Percentiles rank a stretch among this genome's conserved stretches.
Conservation (phyloP, 805 yeast species). For the Hanseniaspora lachancei region DNA sequence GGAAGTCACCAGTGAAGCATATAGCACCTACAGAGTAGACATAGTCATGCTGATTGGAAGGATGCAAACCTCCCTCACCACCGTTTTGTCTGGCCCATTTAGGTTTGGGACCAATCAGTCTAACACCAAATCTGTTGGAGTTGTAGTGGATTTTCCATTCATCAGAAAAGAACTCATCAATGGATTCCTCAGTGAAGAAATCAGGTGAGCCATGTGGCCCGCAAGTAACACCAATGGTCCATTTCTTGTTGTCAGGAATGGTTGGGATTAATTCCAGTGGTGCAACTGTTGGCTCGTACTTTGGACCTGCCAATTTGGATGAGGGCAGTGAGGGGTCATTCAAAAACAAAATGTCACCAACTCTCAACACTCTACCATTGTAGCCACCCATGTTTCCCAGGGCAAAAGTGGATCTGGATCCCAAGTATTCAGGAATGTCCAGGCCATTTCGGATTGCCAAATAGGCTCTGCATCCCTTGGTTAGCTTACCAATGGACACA, state of each 20-base stretch:
- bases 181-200: slow-evolving; percentile 66
- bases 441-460: slow-evolving; percentile 85
- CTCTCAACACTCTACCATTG: slow-evolving; percentile 81
- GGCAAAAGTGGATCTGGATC: slow-evolving; percentile 94
- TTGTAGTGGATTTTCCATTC: slow-evolving; percentile 95
- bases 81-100: slow-evolving; percentile 93
- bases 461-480: slow-evolving; percentile 78
- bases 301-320: slow-evolving; percentile 61
- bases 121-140: slow-evolving; percentile 91
- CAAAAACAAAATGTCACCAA: slow-evolving; percentile 82
- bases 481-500: slow-evolving; percentile 66
- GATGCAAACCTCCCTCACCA: slow-evolving; percentile 96
- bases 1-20: slow-evolving; percentile 97
- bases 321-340: slow-evolving; percentile 63
- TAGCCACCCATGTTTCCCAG: slow-evolving; percentile 85
- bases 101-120: slow-evolving; percentile 91
- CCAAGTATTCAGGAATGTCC: slow-evolving; percentile 86
- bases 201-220: slow-evolving; percentile 99
- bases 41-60: slow-evolving; percentile 96
- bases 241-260: slow-evolving; percentile 28
- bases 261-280: slow-evolving; percentile 35
- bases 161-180: slow-evolving; percentile 57
- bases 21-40: slow-evolving; percentile 94
- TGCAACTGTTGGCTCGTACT: slow-evolving; percentile 45
- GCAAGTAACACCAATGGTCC: slow-evolving; percentile 87